These are phyloP conservation scores for Auriculariales sp. DNA, from an alignment of 768 basidiomycete genomes.

Conservation along the genomic window DNA sequence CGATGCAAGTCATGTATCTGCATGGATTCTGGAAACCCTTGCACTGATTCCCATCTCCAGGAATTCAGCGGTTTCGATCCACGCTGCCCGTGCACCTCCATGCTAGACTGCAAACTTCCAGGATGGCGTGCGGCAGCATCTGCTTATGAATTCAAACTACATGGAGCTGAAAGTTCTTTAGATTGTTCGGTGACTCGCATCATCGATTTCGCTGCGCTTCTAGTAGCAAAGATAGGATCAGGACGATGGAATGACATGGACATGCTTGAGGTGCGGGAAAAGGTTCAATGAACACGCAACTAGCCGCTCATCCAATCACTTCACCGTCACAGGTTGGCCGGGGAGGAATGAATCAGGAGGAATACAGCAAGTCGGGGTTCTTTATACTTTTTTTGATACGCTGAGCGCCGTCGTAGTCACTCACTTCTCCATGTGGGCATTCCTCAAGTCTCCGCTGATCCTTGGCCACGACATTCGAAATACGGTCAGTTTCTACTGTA, in stretches of 20 bases:
- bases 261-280: slow-evolving; percentile 6
- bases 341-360: slow-evolving; percentile 2
- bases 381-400: neutral
- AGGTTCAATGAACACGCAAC: neutral
- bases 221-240: slow-evolving; percentile 7
- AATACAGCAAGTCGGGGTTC: neutral
- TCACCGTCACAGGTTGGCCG: neutral
- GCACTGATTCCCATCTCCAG: slow-evolving; percentile 8
- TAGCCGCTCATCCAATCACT: neutral
- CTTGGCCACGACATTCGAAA: slow-evolving; percentile 13
- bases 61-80: slow-evolving; percentile 20
- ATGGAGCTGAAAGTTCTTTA: no score
- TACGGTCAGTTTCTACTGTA: slow-evolving; percentile 7
- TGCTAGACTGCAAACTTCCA: slow-evolving; percentile 23
- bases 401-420: neutral
- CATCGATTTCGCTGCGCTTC: slow-evolving; percentile 9
- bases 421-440: slow-evolving; percentile 14
- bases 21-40: neutral
- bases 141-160: no score
- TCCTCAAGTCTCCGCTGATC: slow-evolving; percentile 16
- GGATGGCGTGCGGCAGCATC: slow-evolving; percentile 21
- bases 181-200: slow-evolving; percentile 9
- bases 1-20: slow-evolving; percentile 4
- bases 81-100: slow-evolving; percentile 21
- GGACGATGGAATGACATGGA: slow-evolving; percentile 11